Evolutionary conservation across 1,284 basidiomycete species (phyloP), one percentile per base, ranked within the genome.

Genomic region (Baeospora myosura): DNA sequence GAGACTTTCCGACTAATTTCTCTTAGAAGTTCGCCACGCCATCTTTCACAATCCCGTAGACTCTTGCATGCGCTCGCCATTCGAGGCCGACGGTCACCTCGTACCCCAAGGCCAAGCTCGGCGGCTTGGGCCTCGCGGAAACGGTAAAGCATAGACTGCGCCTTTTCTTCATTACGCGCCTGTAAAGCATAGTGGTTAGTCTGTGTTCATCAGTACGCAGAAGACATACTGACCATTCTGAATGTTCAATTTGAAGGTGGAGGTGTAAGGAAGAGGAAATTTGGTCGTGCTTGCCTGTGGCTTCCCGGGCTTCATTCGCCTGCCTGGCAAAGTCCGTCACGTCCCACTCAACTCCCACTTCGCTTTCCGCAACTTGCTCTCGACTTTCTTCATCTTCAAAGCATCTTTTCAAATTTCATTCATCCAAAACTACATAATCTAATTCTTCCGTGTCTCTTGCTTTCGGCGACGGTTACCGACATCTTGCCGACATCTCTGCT

Each of bases 141-240:
- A 50, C 95, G 92, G 65, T 96, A 97, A 40, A 99, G 79, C 93
- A 97, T 98, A 37, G 93, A 96, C 65, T 95, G 92, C 0, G 92
- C 89, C 63, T 96, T 97, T 65, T 96, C 93, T 63, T 92, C 87
- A 84, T 96, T 96, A 65, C 92, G 87, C 53, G 92, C 91, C 92
- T 90, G 56, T 29, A 36, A 25, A 22, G 6, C 12, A 21, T 25
- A n/a, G n/a, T n/a, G n/a, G n/a, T n/a, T n/a, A n/a, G n/a, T n/a
- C n/a, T n/a, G n/a, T n/a, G n/a, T n/a, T n/a, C n/a, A n/a, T n/a
- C n/a, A n/a, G n/a, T n/a, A n/a, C n/a, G n/a, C n/a, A n/a, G n/a
- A n/a, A n/a, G n/a, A n/a, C n/a, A n/a, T n/a, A n/a, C n/a, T n/a
- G n/a, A n/a, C n/a, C n/a, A n/a, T n/a, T n/a, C n/a, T n/a, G n/a